A percentile compares a stretch with the other conserved stretches of the same genome.
Evolutionary conservation across 805 yeast species (phyloP).

Genomic region (Candida multigemmis): DNA sequence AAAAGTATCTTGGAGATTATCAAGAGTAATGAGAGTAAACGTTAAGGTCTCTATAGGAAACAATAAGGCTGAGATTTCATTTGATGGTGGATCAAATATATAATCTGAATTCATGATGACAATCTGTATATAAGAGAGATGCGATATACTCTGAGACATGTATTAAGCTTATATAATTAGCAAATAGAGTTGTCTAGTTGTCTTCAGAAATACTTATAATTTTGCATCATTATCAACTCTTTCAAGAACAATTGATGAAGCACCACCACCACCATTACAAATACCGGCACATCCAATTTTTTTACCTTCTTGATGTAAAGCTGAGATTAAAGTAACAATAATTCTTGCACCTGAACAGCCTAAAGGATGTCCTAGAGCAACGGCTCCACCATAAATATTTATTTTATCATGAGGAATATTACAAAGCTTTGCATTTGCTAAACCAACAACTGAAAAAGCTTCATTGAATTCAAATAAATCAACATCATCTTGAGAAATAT

Average conservation of each 20-base stretch:
- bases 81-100: too few species aligned
- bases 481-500: conserved; percentile 52
- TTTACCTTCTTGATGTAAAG: conserved; percentile 69
- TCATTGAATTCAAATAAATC: conserved; percentile 95
- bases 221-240: too few species aligned
- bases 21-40: too few species aligned
- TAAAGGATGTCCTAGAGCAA: conserved; percentile 90
- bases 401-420: conserved; percentile 57
- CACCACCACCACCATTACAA: conserved; percentile 99
- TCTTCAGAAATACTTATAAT: too few species aligned
- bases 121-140: too few species aligned
- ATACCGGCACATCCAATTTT: conserved; percentile 91
- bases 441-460: conserved; percentile 94
- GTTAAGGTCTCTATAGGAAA: too few species aligned
- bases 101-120: too few species aligned
- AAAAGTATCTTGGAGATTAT: too few species aligned
- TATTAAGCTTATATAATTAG: too few species aligned
- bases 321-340: conserved; percentile 75
- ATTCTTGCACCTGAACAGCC: conserved; percentile 96
- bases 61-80: too few species aligned
- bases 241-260: conserved; percentile 86
- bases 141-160: too few species aligned
- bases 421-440: conserved; percentile 74
- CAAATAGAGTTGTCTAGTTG: too few species aligned
- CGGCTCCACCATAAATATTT: conserved; percentile 93